These are phyloP conservation scores for Suillus ampliporus DNA, from an alignment of 768 basidiomycete species.

Conservation along the genomic window DNA sequence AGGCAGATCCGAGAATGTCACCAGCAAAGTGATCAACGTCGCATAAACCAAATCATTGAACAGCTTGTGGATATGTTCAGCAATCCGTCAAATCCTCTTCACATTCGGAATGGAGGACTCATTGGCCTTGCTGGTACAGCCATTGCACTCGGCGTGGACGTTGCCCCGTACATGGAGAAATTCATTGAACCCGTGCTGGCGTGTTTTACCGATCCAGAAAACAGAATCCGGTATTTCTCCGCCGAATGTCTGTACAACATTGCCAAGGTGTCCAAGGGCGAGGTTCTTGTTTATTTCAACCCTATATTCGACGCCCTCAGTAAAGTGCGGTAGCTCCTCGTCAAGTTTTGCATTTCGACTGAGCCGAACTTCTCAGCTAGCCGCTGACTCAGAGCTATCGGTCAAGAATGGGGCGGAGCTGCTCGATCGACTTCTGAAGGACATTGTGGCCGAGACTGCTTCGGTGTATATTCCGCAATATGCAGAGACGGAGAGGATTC, in stretches of 20 bases:
- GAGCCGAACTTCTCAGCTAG: conserved; percentile 62
- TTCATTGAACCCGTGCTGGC: conserved; percentile 88
- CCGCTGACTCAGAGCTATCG: conserved; percentile 92
- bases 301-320: conserved; percentile 97
- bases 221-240: conserved; percentile 95
- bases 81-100: conserved; percentile 79
- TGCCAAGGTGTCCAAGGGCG: conserved; percentile 95
- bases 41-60: conserved; percentile 88
- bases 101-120: conserved; percentile 92
- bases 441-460: conserved; percentile 96
- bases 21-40: conserved; percentile 77
- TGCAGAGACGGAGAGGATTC: conserved; percentile 75
- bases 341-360: conserved; percentile 16
- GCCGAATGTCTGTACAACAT: conserved; percentile 99
- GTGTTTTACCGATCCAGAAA: conserved; percentile 94
- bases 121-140: conserved; percentile 96
- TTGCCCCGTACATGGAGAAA: conserved; percentile 93
- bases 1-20: conserved; percentile 90
- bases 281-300: conserved; percentile 96
- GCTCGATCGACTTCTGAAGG: conserved; percentile 94
- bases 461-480: conserved; percentile 92
- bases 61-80: conserved; percentile 95
- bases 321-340: conserved; percentile 61
- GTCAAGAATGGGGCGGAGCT: conserved; percentile 99
- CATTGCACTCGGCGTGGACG: conserved; percentile 93